These are phyloP conservation scores for Nepenthes alata DNA, from an alignment of 179 eudicot genomes.

Conservation along the genomic window DNA sequence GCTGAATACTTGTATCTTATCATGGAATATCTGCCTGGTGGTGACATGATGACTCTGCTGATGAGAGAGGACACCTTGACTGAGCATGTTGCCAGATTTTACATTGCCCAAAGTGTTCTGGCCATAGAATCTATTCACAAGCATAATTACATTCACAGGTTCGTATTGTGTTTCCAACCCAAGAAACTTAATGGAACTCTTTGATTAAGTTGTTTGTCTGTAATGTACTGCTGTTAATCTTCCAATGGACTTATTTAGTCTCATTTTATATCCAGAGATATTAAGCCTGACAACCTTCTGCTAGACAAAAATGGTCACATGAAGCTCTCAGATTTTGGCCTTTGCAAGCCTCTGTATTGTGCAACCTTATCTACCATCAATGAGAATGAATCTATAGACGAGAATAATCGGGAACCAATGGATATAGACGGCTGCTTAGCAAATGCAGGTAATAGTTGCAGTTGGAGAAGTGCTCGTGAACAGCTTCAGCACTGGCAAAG, in stretches of 20 bases:
- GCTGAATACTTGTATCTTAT: conserved; percentile 71
- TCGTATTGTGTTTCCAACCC: conserved; percentile 5
- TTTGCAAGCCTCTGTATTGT: conserved; percentile 97
- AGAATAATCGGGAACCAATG: conserved; percentile 60
- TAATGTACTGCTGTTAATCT: neutral
- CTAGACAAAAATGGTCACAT: conserved; percentile 92
- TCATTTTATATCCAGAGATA: conserved; percentile 51
- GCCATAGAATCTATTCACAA: conserved; percentile 96
- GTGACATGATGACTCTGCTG: conserved; percentile 95
- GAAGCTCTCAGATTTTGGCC: conserved; percentile 99
- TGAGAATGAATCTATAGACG: conserved; percentile 81
- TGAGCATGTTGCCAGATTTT: conserved; percentile 83
- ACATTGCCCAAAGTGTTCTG: conserved; percentile 85
- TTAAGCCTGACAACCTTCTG: conserved; percentile 96
- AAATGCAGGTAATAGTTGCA: conserved; percentile 57
- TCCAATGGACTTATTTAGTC: neutral
- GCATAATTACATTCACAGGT: conserved; percentile 89
- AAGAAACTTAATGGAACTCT: neutral
- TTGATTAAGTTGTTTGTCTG: neutral
- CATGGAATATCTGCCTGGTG: conserved; percentile 95
- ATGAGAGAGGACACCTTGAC: conserved; percentile 89
- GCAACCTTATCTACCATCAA: conserved; percentile 71
- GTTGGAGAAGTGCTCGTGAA: conserved; percentile 85
- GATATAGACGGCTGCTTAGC: conserved; percentile 74
- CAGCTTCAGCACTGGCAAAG: conserved; percentile 99